phyloP scores from a whole-genome alignment of 2,329 filamentous ascomycete species.

The Fusarium pininemorale region DNA sequence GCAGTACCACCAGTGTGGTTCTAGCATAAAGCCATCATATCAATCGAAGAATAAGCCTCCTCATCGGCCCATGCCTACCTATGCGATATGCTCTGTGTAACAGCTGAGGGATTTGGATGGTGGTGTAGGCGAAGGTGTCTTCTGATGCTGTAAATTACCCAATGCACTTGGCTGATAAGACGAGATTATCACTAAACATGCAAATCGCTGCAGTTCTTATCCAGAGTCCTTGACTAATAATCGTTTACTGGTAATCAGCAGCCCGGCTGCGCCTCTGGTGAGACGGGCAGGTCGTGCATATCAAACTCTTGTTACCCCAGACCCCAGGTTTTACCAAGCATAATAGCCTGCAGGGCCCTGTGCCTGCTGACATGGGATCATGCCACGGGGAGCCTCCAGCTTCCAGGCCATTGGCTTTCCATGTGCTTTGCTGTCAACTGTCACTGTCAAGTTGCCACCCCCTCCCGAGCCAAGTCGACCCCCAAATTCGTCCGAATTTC shows the following conservation, averaged over 20 bases:
- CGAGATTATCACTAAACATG: neutral
- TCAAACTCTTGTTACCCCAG: constrained; percentile 23
- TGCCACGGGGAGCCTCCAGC: constrained; percentile 11
- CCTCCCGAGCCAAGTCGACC: neutral
- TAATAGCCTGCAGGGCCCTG: constrained; percentile 9
- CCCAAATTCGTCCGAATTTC: constrained; percentile 33
- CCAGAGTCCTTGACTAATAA: neutral
- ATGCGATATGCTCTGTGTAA: neutral
- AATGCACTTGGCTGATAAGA: neutral
- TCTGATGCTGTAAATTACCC: constrained; percentile 6
- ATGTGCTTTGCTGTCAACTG: neutral
- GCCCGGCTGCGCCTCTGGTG: constrained; percentile 15
- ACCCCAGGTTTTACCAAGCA: constrained; percentile 29
- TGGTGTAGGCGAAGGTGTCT: constrained; percentile 1
- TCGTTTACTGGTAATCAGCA: constrained; percentile 13
- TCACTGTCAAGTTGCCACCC: constrained; percentile 5
- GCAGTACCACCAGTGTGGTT: neutral
- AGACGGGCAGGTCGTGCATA: constrained; percentile 15
- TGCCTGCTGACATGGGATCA: constrained; percentile 32
- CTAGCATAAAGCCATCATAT: neutral
- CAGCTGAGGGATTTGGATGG: neutral
- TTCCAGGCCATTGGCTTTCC: constrained; percentile 5
- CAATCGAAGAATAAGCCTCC: neutral
- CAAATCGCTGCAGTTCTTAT: neutral
- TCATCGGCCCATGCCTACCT: neutral